A percentile compares a stretch with the other conserved stretches of the same genome.
These are phyloP conservation scores for Aristolochia californica DNA, from an alignment of 164 flowering plant species.

Conservation along the genomic window DNA sequence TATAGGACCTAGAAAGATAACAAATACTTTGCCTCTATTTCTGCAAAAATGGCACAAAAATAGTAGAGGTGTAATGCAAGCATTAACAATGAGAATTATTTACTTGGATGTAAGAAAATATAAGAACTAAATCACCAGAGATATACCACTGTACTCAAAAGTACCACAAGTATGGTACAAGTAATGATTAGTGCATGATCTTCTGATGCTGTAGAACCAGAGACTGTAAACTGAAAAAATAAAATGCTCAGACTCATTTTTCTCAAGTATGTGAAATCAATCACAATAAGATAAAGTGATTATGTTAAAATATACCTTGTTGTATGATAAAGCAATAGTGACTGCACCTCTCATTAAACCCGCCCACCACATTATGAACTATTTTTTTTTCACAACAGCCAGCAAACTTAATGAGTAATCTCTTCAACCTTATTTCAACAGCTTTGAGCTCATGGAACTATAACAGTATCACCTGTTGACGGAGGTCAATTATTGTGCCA, in stretches of 20 bases:
- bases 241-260: no score
- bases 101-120: no score
- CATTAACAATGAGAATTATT: no score
- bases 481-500: conserved; percentile 22
- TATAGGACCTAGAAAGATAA: no score
- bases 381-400: no score
- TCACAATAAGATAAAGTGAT: neutral
- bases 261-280: neutral
- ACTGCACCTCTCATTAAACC: conserved; percentile 87
- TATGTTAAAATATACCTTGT: conserved; percentile 25
- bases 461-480: conserved; percentile 31
- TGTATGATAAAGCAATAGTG: conserved; percentile 60
- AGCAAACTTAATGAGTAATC: no score
- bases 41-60: neutral
- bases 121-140: neutral
- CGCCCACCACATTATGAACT: conserved; percentile 81
- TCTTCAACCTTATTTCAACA: no score
- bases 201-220: conserved; percentile 11
- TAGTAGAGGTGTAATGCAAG: neutral
- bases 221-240: conserved; percentile 33
- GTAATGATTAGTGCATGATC: conserved; percentile 48
- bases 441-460: neutral
- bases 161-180: conserved; percentile 52
- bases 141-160: conserved; percentile 62
- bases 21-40: no score